phyloP scores from a whole-genome alignment of 257 asterid genomes.

The Catharanthus roseus region DNA sequence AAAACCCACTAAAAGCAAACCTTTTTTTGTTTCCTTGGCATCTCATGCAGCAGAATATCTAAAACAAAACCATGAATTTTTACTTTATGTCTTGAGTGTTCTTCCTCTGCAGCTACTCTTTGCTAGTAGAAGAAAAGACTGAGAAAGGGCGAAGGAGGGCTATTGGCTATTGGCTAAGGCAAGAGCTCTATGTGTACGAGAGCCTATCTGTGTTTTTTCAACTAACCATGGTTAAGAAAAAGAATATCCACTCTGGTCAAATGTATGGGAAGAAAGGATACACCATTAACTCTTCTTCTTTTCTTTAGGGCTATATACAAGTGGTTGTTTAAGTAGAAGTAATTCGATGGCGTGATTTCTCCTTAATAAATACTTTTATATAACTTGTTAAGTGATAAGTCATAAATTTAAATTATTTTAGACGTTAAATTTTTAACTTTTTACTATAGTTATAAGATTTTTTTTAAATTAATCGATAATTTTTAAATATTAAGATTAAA shows the following conservation, averaged over 20 bases:
- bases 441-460: no score
- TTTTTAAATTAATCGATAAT: no score
- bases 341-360: no score
- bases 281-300: not conserved
- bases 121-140: constrained; percentile 7
- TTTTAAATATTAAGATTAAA: no score
- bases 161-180: constrained; percentile 23
- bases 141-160: constrained; percentile 10
- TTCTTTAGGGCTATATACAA: no score
- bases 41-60: constrained; percentile 1
- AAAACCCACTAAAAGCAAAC: constrained; percentile 11
- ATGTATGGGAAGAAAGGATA: not conserved
- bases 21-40: constrained; percentile 10
- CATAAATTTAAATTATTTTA: no score
- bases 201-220: constrained; percentile 15
- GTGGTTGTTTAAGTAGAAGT: no score
- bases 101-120: not conserved
- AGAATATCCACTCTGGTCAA: constrained; percentile 9
- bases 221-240: constrained; percentile 35
- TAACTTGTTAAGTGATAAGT: no score
- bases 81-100: not conserved
- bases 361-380: no score
- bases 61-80: not conserved
- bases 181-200: constrained; percentile 22
- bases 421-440: no score